These are phyloP conservation scores for Ilex aquifolium DNA, from an alignment of 257 asterid species.

Conservation along the genomic window DNA sequence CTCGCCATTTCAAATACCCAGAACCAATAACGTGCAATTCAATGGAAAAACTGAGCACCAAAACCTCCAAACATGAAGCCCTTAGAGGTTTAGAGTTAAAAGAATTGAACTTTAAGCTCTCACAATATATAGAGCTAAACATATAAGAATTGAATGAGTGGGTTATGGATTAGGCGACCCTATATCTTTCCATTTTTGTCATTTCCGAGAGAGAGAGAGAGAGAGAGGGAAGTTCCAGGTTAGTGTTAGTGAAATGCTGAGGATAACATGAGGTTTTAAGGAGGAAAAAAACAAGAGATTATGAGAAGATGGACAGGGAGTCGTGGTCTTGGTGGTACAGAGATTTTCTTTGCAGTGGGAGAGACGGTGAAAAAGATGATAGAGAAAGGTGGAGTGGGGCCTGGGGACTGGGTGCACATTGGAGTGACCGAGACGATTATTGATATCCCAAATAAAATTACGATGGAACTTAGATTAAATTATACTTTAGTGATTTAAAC, in stretches of 20 bases:
- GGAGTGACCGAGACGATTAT: no score
- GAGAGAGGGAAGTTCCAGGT: slow-evolving; percentile 17
- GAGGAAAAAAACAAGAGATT: slow-evolving; percentile 24
- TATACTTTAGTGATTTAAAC: no score
- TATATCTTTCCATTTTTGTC: slow-evolving; percentile 29
- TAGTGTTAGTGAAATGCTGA: slow-evolving; percentile 18
- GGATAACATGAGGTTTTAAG: slow-evolving; percentile 22
- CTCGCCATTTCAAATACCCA: slow-evolving; percentile 33
- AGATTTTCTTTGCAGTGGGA: no score
- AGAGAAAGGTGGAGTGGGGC: no score
- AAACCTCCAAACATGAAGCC: background rate
- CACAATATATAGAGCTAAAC: background rate
- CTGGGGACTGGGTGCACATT: no score
- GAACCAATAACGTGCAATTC: slow-evolving; percentile 13
- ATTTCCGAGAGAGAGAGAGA: slow-evolving; percentile 11
- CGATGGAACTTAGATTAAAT: no score
- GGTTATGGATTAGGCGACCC: slow-evolving; percentile 43
- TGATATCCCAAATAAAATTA: no score
- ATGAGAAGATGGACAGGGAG: background rate
- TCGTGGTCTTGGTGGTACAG: no score
- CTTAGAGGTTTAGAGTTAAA: slow-evolving; percentile 20
- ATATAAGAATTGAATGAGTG: background rate
- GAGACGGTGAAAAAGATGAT: no score
- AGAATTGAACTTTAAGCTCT: background rate
- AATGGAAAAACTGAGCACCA: slow-evolving; percentile 6